These are phyloP conservation scores for Myriosclerotinia duriaeana DNA, from an alignment of 2,329 filamentous ascomycete species.

Conservation along the genomic window DNA sequence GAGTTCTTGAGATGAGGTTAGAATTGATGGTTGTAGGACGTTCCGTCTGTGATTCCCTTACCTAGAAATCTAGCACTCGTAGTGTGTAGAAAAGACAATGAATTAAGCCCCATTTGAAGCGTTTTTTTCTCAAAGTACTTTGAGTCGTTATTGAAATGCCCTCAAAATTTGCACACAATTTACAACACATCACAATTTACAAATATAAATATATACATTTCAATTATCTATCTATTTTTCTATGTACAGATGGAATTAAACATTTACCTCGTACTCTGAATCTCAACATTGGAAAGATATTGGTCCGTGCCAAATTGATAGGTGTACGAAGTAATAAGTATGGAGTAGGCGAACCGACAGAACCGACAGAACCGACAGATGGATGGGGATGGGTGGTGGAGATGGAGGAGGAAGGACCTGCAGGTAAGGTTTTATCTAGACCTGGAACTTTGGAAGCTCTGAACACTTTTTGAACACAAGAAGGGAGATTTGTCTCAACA, in stretches of 20 bases:
- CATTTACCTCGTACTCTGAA: conserved; percentile 16
- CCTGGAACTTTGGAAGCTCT: no score
- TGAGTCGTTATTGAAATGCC: neutral
- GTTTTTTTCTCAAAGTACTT: neutral
- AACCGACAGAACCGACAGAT: no score
- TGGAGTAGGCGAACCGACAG: neutral
- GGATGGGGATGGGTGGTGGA: no score
- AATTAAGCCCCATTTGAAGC: conserved; percentile 5
- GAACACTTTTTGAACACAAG: conserved; percentile 18
- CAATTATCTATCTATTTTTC: conserved; percentile 13
- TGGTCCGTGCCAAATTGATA: conserved; percentile 17
- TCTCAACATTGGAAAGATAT: conserved; percentile 17
- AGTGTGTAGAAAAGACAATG: conserved; percentile 22
- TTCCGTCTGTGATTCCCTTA: conserved; percentile 24
- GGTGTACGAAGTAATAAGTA: conserved; percentile 9
- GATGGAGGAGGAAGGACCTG: no score
- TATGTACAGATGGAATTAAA: conserved; percentile 9
- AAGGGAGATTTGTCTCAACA: conserved; percentile 10
- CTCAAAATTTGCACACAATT: neutral
- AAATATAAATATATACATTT: conserved; percentile 3
- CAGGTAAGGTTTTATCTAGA: no score
- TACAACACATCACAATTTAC: conserved; percentile 16
- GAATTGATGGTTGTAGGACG: conserved; percentile 25
- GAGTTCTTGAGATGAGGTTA: conserved; percentile 15
- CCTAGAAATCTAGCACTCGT: conserved; percentile 22